phyloP scores from a whole-genome alignment of 2,329 filamentous ascomycete species.

The Ustilaginoidea virens region DNA sequence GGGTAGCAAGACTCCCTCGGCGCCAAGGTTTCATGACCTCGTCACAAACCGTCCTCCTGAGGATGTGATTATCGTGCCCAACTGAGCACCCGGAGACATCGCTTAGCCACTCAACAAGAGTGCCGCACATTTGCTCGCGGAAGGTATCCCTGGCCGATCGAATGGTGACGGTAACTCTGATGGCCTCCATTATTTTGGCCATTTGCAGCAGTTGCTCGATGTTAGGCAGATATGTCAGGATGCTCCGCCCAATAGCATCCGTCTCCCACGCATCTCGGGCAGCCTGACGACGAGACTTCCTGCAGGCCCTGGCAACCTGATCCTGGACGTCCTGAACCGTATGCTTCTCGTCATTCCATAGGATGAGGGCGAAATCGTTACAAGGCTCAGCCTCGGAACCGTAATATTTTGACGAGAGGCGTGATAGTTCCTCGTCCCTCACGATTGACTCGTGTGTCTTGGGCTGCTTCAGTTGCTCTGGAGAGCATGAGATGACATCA shows the following conservation, averaged over 20 bases:
- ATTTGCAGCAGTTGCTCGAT: constrained; percentile 59
- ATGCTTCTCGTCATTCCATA: constrained; percentile 99
- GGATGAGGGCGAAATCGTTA: constrained; percentile 61
- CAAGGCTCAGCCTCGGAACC: constrained; percentile 36
- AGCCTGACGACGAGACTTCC: constrained; percentile 53
- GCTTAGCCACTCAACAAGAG: constrained; percentile 87
- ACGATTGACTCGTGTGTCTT: constrained; percentile 73
- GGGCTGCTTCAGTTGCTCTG: constrained; percentile 76
- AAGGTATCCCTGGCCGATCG: constrained; percentile 89
- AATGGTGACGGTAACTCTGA: constrained; percentile 91
- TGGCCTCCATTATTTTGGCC: constrained; percentile 79
- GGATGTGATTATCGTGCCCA: constrained; percentile 60
- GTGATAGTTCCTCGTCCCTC: constrained; percentile 66
- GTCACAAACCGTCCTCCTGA: constrained; percentile 75
- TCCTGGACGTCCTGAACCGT: constrained; percentile 82
- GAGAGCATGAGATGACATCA: constrained; percentile 94
- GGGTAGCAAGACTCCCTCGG: constrained; percentile 67
- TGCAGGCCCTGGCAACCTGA: constrained; percentile 81
- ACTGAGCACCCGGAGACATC: constrained; percentile 87
- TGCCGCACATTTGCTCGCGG: constrained; percentile 96
- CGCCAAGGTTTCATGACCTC: constrained; percentile 82
- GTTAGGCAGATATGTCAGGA: constrained; percentile 62
- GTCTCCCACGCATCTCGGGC: constrained; percentile 70
- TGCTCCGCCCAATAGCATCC: constrained; percentile 73
- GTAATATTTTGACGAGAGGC: constrained; percentile 54